Evolutionary conservation across 805 yeast genomes (phyloP).

Genomic region (Grigorovia transvaalensis): DNA sequence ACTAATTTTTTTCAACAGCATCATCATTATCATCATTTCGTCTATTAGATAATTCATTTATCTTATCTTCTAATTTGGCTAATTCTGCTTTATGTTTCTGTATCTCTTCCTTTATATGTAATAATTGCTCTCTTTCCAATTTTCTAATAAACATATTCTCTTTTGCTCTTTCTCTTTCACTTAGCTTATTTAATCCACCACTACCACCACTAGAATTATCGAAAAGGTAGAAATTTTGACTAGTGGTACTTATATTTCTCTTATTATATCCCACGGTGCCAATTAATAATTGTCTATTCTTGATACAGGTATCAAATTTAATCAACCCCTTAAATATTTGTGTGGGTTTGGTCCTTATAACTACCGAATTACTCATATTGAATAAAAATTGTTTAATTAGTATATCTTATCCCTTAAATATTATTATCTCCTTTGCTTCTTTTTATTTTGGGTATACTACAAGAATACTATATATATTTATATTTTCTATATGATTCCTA

Average conservation of each 20-base stretch:
- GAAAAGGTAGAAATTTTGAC: background rate
- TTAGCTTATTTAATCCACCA: slow-evolving; percentile 40
- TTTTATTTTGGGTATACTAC: no score
- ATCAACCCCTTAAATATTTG: background rate
- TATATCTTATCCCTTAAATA: no score
- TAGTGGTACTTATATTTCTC: background rate
- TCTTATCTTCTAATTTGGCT: slow-evolving; percentile 39
- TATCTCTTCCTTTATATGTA: slow-evolving; percentile 62
- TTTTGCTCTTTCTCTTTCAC: slow-evolving; percentile 84
- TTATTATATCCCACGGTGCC: background rate
- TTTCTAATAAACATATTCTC: slow-evolving; percentile 78
- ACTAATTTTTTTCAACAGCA: background rate
- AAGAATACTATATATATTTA: no score
- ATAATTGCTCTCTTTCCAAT: slow-evolving; percentile 83
- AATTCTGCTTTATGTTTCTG: slow-evolving; percentile 62
- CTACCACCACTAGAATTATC: slow-evolving; percentile 1
- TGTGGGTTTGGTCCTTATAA: background rate
- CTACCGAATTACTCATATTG: background rate
- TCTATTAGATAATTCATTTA: slow-evolving; percentile 21
- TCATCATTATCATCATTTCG: background rate
- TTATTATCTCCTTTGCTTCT: no score
- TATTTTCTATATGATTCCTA: no score
- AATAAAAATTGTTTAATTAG: background rate
- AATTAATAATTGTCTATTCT: no score
- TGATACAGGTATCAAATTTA: no score